These are phyloP conservation scores for Trichoderma guizhouense DNA, from an alignment of 2,329 filamentous ascomycete genomes.

Conservation along the genomic window DNA sequence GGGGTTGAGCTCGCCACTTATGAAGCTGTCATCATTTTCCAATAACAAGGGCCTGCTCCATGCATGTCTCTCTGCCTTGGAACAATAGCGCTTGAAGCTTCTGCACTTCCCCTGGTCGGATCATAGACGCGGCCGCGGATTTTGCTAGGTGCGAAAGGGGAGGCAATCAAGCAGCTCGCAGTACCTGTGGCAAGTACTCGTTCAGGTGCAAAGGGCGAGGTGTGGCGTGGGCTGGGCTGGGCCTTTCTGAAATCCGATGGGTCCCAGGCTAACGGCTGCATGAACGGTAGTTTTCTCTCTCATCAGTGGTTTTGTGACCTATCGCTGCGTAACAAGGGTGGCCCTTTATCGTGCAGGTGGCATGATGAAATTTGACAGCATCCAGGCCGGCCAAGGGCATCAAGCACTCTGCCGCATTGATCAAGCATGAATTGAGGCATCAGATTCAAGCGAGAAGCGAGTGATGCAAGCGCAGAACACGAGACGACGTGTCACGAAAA, in stretches of 20 bases:
- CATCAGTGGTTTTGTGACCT: background rate
- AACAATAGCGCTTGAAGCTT: conserved; percentile 5
- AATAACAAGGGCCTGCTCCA: background rate
- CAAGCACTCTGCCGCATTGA: background rate
- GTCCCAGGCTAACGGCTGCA: background rate
- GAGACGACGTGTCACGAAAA: background rate
- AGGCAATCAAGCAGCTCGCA: background rate
- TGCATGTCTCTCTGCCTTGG: background rate
- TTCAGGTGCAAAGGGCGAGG: background rate
- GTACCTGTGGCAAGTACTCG: background rate
- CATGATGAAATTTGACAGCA: background rate
- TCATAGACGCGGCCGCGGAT: background rate
- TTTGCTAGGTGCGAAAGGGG: background rate
- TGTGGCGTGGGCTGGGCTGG: background rate
- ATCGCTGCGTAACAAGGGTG: background rate
- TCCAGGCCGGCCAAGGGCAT: background rate
- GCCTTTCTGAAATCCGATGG: background rate
- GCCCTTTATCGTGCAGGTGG: background rate
- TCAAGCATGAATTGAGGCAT: background rate
- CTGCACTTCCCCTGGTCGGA: background rate
- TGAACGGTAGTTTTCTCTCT: background rate
- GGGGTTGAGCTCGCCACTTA: background rate
- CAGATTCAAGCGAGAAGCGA: background rate
- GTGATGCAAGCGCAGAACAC: background rate
- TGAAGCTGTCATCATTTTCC: background rate